Evolutionary conservation across 2,329 filamentous ascomycete species (phyloP).

Genomic region (Teratosphaeria epicoccoides): DNA sequence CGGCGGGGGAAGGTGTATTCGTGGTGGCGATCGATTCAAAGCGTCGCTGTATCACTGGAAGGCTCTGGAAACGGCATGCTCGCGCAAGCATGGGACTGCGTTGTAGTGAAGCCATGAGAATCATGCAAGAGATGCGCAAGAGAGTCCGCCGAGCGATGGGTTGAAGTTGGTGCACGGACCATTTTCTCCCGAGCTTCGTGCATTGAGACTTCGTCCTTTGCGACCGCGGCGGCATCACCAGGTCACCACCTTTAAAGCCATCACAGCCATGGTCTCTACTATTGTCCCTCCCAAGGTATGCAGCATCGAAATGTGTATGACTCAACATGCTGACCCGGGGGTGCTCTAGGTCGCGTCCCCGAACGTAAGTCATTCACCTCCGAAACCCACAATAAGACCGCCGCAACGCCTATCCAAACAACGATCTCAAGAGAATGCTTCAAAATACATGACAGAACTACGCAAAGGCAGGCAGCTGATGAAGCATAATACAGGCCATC

Average conservation of each 20-base stretch:
- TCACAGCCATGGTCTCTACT: conserved; percentile 53
- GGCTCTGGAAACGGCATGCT: not conserved
- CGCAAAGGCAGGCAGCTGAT: conserved; percentile 10
- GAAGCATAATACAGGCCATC: conserved; percentile 58
- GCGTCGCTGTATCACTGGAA: not conserved
- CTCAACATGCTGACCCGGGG: conserved; percentile 14
- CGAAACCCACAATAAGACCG: not conserved
- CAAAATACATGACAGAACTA: not conserved
- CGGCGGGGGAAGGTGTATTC: not conserved
- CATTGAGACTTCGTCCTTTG: conserved; percentile 5
- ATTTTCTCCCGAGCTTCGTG: not conserved
- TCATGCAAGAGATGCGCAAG: too few relatives aligned
- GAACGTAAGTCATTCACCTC: conserved; percentile 51
- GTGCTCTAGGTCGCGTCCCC: conserved; percentile 62
- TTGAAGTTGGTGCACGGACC: not conserved
- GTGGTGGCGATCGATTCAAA: not conserved
- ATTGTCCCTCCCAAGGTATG: conserved; percentile 97
- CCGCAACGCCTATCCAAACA: not conserved
- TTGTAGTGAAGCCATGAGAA: conserved; percentile 32
- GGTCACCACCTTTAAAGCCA: conserved; percentile 10
- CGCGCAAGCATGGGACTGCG: conserved; percentile 12
- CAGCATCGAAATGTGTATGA: conserved; percentile 5
- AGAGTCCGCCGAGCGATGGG: too few relatives aligned
- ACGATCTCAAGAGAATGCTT: not conserved
- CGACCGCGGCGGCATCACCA: conserved; percentile 3